Conservation (phyloP, 2,329 filamentous ascomycete species). For the Knoxdaviesia proteae region DNA sequence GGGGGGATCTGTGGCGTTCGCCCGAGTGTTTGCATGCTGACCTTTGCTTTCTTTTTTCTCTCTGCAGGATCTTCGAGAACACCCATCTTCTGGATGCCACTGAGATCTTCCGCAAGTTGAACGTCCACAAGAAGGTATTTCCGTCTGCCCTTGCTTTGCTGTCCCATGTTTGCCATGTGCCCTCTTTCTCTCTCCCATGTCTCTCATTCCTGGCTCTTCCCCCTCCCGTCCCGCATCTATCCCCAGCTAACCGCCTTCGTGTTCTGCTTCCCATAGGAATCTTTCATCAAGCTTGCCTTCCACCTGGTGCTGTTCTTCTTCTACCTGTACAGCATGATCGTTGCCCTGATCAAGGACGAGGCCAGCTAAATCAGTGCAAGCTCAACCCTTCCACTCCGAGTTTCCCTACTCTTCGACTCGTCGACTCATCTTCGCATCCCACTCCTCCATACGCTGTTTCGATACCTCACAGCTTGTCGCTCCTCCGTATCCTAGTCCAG, state of each 20-base stretch:
- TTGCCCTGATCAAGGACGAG: conserved; percentile 91
- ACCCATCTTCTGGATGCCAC: conserved; percentile 92
- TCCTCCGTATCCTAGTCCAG: too few species aligned
- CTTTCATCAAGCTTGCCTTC: conserved; percentile 96
- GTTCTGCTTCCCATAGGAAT: conserved; percentile 44
- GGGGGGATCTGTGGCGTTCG: too few species aligned
- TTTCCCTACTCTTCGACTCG: too few species aligned
- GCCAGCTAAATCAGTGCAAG: conserved; percentile 37
- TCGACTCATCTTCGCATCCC: too few species aligned
- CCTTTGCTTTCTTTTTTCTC: not conserved
- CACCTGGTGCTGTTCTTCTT: conserved; percentile 99
- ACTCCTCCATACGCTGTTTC: too few species aligned
- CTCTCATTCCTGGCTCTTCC: not conserved
- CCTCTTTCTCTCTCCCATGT: not conserved
- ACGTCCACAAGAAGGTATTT: conserved; percentile 89
- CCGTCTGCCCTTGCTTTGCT: too few species aligned
- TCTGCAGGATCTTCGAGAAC: conserved; percentile 74
- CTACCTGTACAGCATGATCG: conserved; percentile 98
- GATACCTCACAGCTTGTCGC: too few species aligned
- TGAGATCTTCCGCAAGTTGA: conserved; percentile 97
- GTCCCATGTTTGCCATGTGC: not conserved
- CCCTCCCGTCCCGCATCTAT: not conserved
- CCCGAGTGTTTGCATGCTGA: not conserved
- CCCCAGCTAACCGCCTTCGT: conserved; percentile 7
- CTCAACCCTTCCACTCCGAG: too few species aligned